Percentiles rank a stretch among this genome's conserved stretches.
These are phyloP conservation scores for Lolium rigidum DNA, from an alignment of 176 grass and related monocot species.

Conservation along the genomic window DNA sequence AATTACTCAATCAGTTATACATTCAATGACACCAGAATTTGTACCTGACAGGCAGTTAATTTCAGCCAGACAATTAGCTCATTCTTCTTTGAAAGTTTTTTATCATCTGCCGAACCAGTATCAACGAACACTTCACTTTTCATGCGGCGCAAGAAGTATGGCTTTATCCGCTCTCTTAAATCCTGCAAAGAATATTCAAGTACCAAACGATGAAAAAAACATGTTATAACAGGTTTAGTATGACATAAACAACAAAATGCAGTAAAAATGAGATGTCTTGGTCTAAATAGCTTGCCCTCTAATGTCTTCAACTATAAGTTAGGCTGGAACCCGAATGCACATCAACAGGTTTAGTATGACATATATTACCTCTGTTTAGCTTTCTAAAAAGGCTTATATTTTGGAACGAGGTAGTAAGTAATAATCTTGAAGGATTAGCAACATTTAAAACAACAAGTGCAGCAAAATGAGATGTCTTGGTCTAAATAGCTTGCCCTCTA, in stretches of 20 bases:
- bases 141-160: conserved; percentile 83
- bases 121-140: conserved; percentile 83
- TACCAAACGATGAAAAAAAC: conserved; percentile 30
- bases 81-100: conserved; percentile 67
- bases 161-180: conserved; percentile 88
- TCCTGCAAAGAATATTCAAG: conserved; percentile 47
- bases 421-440: background rate
- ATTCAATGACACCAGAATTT: conserved; percentile 13
- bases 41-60: conserved; percentile 87
- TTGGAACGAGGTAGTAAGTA: background rate
- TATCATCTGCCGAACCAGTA: conserved; percentile 45
- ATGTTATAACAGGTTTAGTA: conserved; percentile 38
- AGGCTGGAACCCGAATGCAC: background rate
- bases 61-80: conserved; percentile 96
- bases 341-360: too few species aligned
- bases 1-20: conserved; percentile 32
- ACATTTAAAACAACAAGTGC: background rate
- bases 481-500: background rate
- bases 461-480: conserved; percentile 36
- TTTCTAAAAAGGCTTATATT: too few species aligned
- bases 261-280: conserved; percentile 34
- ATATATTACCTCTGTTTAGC: too few species aligned
- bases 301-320: conserved; percentile 13
- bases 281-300: background rate
- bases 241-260: background rate